These are phyloP conservation scores for Narthecium ossifragum DNA, from an alignment of 106 monocot species.

Conservation along the genomic window DNA sequence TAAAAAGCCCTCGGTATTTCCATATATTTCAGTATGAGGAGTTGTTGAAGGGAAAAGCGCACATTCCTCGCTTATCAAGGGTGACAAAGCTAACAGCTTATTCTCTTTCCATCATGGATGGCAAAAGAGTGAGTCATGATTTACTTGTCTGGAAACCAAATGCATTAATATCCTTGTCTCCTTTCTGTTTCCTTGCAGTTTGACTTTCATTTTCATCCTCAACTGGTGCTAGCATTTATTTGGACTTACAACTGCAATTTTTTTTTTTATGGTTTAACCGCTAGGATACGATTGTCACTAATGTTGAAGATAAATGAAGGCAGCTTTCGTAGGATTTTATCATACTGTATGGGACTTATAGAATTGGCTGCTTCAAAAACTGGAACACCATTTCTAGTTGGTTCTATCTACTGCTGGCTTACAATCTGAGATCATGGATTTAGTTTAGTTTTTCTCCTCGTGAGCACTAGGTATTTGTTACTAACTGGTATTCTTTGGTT, in stretches of 20 bases:
- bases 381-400: too few species aligned
- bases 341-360: neutral
- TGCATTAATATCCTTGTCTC: neutral
- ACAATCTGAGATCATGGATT: neutral
- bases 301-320: neutral
- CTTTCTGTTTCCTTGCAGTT: neutral
- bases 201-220: too few species aligned
- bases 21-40: slow-evolving; percentile 34
- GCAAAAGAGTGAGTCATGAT: slow-evolving; percentile 35
- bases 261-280: neutral
- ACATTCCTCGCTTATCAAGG: slow-evolving; percentile 33
- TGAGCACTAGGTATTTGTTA: neutral
- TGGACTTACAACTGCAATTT: neutral
- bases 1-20: neutral
- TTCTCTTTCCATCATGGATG: slow-evolving; percentile 57
- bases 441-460: neutral
- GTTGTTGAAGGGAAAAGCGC: slow-evolving; percentile 50
- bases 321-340: neutral
- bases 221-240: neutral
- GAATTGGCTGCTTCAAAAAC: too few species aligned
- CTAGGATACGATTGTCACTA: neutral
- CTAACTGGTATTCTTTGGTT: neutral
- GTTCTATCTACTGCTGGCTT: neutral
- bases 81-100: slow-evolving; percentile 39
- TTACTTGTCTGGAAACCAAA: neutral